phyloP scores from a whole-genome alignment of 2,329 filamentous ascomycete species.

The Epichloe hybrida region DNA sequence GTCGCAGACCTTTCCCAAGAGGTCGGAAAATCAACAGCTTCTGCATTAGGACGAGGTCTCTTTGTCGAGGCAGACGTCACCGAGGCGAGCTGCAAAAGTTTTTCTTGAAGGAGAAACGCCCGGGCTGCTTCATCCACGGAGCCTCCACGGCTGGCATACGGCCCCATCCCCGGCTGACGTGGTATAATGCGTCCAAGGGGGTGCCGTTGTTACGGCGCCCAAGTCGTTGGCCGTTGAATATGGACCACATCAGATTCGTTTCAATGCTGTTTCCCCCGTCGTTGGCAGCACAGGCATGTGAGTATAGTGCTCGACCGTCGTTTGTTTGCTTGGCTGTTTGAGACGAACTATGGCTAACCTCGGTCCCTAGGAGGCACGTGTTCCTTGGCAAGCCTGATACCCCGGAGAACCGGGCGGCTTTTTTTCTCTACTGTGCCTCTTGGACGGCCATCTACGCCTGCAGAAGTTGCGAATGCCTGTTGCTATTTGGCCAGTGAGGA shows the following conservation, averaged over 20 bases:
- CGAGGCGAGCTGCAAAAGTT: constrained; percentile 36
- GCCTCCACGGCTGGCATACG: constrained; percentile 48
- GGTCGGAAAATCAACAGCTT: constrained; percentile 34
- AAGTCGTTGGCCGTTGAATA: constrained; percentile 57
- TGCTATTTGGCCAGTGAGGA: constrained; percentile 60
- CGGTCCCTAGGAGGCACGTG: constrained; percentile 22
- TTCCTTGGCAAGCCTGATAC: constrained; percentile 52
- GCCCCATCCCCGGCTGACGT: constrained; percentile 49
- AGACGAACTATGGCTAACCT: neutral
- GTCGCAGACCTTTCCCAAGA: constrained; percentile 46
- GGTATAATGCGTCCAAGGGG: constrained; percentile 59
- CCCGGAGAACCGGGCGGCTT: constrained; percentile 42
- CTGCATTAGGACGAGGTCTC: constrained; percentile 24
- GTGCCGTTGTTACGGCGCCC: constrained; percentile 44
- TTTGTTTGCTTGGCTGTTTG: too few relatives aligned
- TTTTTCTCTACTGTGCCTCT: constrained; percentile 40
- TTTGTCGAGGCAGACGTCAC: constrained; percentile 38
- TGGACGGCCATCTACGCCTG: constrained; percentile 40
- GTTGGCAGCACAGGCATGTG: constrained; percentile 51
- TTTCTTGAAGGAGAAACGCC: constrained; percentile 41
- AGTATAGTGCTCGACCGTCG: constrained; percentile 8
- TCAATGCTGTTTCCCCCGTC: constrained; percentile 59
- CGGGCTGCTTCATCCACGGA: constrained; percentile 51
- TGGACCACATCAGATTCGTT: constrained; percentile 55
- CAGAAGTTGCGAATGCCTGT: constrained; percentile 58